These are phyloP conservation scores for Trematosphaeria pertusa DNA, from an alignment of 2,329 filamentous ascomycete species.

Conservation along the genomic window DNA sequence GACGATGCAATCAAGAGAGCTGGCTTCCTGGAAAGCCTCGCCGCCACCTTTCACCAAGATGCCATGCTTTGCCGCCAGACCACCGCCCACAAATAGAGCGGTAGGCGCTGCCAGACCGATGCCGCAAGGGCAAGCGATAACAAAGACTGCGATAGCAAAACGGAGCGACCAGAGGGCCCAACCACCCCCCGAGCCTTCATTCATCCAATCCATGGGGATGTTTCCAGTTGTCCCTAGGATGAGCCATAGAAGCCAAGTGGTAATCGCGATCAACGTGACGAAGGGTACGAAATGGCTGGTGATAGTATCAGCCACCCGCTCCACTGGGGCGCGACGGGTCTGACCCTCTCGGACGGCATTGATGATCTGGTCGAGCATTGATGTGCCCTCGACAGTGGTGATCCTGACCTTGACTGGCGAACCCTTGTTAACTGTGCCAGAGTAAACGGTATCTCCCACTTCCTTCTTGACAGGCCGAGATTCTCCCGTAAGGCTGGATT, in stretches of 20 bases:
- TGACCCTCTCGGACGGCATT: constrained; percentile 79
- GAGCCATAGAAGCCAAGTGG: constrained; percentile 77
- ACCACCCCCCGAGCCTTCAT: constrained; percentile 64
- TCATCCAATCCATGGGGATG: constrained; percentile 65
- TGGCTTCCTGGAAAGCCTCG: constrained; percentile 85
- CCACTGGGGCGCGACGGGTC: constrained; percentile 75
- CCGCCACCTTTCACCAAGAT: constrained; percentile 85
- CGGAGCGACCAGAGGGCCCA: constrained; percentile 78
- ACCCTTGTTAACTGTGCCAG: constrained; percentile 77
- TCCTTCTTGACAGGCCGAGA: constrained; percentile 71
- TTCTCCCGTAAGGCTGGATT: constrained; percentile 87
- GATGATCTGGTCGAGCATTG: constrained; percentile 83
- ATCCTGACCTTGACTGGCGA: constrained; percentile 68
- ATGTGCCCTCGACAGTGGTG: constrained; percentile 69
- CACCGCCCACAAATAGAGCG: constrained; percentile 81
- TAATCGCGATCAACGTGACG: constrained; percentile 71
- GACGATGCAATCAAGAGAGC: constrained; percentile 76
- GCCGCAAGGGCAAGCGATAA: constrained; percentile 85
- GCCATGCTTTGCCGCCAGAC: constrained; percentile 78
- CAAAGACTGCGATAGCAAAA: constrained; percentile 86
- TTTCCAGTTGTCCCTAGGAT: constrained; percentile 65
- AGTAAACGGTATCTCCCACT: constrained; percentile 69
- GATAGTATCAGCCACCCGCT: constrained; percentile 74
- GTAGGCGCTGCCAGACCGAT: constrained; percentile 86
- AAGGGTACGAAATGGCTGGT: constrained; percentile 80